phyloP scores from a whole-genome alignment of 176 grass and related monocot species.

The Alloteropsis semialata region DNA sequence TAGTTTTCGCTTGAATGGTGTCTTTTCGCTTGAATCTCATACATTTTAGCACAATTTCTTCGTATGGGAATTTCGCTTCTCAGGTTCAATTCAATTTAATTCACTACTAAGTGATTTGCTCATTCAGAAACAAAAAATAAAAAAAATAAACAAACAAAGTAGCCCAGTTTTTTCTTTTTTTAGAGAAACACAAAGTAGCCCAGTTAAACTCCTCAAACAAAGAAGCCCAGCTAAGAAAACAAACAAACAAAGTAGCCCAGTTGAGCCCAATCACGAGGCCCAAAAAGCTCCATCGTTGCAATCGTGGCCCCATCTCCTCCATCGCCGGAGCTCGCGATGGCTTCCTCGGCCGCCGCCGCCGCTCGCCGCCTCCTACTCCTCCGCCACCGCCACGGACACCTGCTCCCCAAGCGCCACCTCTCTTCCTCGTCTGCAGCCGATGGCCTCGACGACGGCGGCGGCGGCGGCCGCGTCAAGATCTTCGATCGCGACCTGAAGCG shows the following conservation, averaged over 20 bases:
- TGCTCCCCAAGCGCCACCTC: constrained; percentile 7
- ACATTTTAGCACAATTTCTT: no score
- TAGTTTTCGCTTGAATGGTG: no score
- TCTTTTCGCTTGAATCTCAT: no score
- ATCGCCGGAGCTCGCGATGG: constrained; percentile 30
- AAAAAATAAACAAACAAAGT: no score
- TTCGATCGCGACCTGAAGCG: constrained; percentile 94
- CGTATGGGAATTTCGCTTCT: no score
- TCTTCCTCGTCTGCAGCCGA: constrained; percentile 10
- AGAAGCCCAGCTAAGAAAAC: no score
- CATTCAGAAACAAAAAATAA: no score
- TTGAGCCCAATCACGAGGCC: background rate
- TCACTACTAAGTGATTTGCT: no score
- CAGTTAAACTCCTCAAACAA: no score
- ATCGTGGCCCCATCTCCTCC: background rate
- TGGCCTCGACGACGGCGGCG: constrained; percentile 4
- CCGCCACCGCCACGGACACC: background rate
- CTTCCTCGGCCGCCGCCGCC: constrained; percentile 2
- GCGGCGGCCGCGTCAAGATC: constrained; percentile 53
- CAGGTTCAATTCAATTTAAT: no score
- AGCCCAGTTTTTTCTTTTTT: no score
- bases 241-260: background rate
- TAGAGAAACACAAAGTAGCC: no score
- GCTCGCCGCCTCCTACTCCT: constrained; percentile 15
- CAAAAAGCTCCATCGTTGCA: background rate